Evolutionary conservation across 75 land plant genomes (phyloP), one percentile per base, ranked within the genome.

Genomic region (Chamaecyparis obtusa): DNA sequence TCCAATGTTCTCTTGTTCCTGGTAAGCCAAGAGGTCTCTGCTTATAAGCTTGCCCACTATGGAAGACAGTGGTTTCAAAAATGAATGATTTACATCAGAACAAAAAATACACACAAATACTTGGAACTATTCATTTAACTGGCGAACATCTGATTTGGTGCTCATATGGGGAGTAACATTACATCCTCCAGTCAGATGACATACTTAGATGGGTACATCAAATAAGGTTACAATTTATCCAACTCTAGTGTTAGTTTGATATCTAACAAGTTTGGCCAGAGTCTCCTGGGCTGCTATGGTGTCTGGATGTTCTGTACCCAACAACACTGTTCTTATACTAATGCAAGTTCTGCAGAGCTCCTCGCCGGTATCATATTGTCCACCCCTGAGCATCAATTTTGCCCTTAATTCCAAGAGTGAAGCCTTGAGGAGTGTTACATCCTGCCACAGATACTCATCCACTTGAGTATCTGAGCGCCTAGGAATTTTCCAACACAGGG

Each of bases 381-480:
- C 96, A 11, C 99, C 97, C 86, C 93, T 92, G 46, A 97, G 86
- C 97, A 97, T 88, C 55, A 97, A 84, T 85, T 96, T 97, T 36
- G 94, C 96, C 83, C 96, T 88, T 10, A 94, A 90, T 87, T 97
- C 99, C 16, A 97, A 87, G 57, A 97, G 89, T 19, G 91, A 92
- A 0, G 99, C 98, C 89, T 91, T 94, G 44, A 90, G 85, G 35
- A 97, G 90, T 14, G 98, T 92, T 30, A 97, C 87, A 36, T 96
- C 96, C 83, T 96, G 95, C 96, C 98, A 97, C 0, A 96, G 87
- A 56, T 77, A 92, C 48, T 95, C 95, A 86, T 96, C 94, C 49
- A 93, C 85, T 87, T 96, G 91, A 11, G 91, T 90, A 87, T 85
- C 86, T 8, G 93, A 88, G 33, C 87, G 91, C 3, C 81, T 80